Base-by-base conservation (phyloP, 139 green algal species). In the Axilococcus clingmanii region DNA sequence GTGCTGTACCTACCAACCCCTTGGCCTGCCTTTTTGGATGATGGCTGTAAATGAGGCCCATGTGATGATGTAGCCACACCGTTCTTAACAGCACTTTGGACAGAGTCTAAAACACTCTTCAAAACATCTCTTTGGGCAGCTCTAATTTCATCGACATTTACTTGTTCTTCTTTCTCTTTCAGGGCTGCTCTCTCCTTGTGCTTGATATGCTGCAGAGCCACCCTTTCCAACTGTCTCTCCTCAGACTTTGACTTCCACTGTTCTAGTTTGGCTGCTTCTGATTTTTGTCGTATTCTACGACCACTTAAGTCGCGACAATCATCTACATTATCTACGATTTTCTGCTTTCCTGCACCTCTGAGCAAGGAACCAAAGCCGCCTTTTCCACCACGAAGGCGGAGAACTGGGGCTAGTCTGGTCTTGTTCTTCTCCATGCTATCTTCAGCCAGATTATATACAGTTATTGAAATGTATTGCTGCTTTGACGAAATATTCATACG, bases 351-450 rank as follows among this genome's bases (percentile, higher is more conserved):
- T n/a, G 86, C 78, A 14, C 76, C 84, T n/a, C 90, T 75, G 49
- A 97, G 75, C 62, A 94, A 62, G 2, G 89, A 82, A 0, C 90
- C 90, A 68, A 97, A 97, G 31, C 90, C 90, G 8, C 90, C 90
- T 69, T 97, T 99, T 63, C 88, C 88, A 47, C 87, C 87, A 38
- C 84, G 78, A 58, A 99, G 79, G 23, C 87, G 82, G 43, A 97
- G 79, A 65, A 97, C 88, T 70, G 96, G 55, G 70, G 96, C 88
- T 19, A 97, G 79, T 2, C 88, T 96, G n/a, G 82, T 88, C n/a
- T n/a, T n/a, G n/a, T n/a, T n/a, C n/a, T n/a, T n/a, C n/a, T n/a
- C n/a, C n/a, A n/a, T n/a, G n/a, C n/a, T n/a, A n/a, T n/a, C n/a
- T n/a, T n/a, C n/a, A n/a, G n/a, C n/a, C n/a, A n/a, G n/a, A n/a